Percentiles rank a stretch among this genome's conserved stretches.
These are phyloP conservation scores for Daldinia concentrica DNA, from an alignment of 495 filamentous ascomycete species.

Conservation along the genomic window DNA sequence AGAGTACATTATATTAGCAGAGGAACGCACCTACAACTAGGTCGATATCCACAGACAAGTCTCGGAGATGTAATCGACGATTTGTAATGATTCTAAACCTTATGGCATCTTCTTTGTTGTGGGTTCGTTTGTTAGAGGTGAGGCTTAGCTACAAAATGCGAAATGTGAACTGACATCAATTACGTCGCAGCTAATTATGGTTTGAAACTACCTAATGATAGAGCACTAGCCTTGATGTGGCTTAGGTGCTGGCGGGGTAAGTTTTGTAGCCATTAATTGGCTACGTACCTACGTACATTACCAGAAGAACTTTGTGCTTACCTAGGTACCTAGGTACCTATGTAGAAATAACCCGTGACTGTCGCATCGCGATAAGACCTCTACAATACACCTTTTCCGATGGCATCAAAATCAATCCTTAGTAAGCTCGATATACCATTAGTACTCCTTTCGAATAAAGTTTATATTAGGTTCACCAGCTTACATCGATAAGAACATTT, in stretches of 20 bases:
- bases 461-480: too few species aligned
- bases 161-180: slow-evolving; percentile 5
- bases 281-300: not conserved
- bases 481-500: too few species aligned
- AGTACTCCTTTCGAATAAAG: too few species aligned
- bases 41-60: not conserved
- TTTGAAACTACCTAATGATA: slow-evolving; percentile 24
- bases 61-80: not conserved
- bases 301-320: not conserved
- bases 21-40: not conserved
- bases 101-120: slow-evolving; percentile 15
- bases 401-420: too few species aligned
- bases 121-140: not conserved
- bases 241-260: not conserved
- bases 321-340: too few species aligned
- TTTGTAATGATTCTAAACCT: slow-evolving; percentile 13
- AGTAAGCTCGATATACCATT: too few species aligned
- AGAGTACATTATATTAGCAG: not conserved
- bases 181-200: slow-evolving; percentile 35
- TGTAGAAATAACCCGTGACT: too few species aligned
- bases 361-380: too few species aligned
- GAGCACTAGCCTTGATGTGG: slow-evolving; percentile 7
- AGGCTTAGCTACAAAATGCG: not conserved
- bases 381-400: too few species aligned
- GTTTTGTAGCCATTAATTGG: not conserved